Evolutionary conservation across 805 yeast species (phyloP), one percentile per base, ranked within the genome.

Genomic region (Tetrapisispora arboricola): DNA sequence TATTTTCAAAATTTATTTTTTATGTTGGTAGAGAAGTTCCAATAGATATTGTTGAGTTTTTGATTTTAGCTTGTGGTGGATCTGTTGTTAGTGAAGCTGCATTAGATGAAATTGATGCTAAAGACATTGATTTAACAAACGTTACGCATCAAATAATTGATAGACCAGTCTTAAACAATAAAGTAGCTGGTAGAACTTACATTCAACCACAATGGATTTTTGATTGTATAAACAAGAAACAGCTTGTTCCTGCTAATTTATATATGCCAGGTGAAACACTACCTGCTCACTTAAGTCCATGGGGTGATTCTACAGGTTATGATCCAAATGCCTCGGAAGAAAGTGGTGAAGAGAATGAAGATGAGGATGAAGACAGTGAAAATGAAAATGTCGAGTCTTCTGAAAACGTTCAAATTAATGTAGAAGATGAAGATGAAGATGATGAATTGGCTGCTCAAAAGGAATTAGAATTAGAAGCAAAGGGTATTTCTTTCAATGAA

Each of bases 201-300:
- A 63, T 90, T 36, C 98, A 92, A 67, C 98, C 98, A 16, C 98
- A 92, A 70, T 92, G 98, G 98, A 71, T 92, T 24, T 88, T 92
- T 61, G 98, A 92, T 61, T 80, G 82, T 55, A 67, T 92, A 45
- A 92, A 92, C 68, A 81, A 82, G 64, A 74, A 76, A 38, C 70
- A 74, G 44, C 70, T 92, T 45, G 69, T 83, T 44, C 76, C 92
- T 16, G 95, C 85, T 18, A 78, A 80, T 41, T 72, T 71, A 41
- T 92, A 92, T 58, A 83, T 94, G 33, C 95, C 96, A 5, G 98
- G 98, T 42, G 96, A 90, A 66, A 68, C 85, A 4, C 71, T 92
- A 49, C 98, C 98, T 34, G 96, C 98, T 28, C 98, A 92, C 64
- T 70, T 92, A 55, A 84, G 95, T 39, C 98, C 98, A 69, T 92